Base-by-base conservation (phyloP, 257 asterid genomes). In the Gentiana macrophylla region DNA sequence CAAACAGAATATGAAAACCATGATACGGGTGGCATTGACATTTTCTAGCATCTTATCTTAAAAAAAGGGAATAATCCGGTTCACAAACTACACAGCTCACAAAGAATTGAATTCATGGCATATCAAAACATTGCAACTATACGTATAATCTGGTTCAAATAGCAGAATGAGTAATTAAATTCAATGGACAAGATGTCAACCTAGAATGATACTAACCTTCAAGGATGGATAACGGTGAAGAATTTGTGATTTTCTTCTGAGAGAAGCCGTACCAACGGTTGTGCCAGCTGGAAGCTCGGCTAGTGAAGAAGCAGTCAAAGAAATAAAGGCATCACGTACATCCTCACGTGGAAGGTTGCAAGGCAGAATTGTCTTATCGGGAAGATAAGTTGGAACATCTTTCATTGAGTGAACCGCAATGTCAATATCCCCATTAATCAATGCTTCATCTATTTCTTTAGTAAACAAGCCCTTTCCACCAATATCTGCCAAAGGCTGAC, bases 371-470 rank as follows among this genome's bases (percentile, higher is more conserved):
- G 77, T 92, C 60, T 80, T 77, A 5, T 83, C 80, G 1, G 98
- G 98, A 56, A 92, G 81, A 83, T 92, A 92, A 8, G 97, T 92
- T 0, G 97, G 98, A 32, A 92, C 97, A 68, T 92, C 97, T 75
- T 92, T 92, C 98, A 92, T 88, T 15, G 98, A 88, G 81, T 92
- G 98, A 35, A 92, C 97, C 63, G 98, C 97, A 53, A 88, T 92
- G 67, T 92, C 97, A 50, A 92, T 85, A 33, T 92, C 95, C 35
- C 80, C 71, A 72, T 85, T 81, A 55, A 92, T 70, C 49, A 92
- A 94, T 3, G 98, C 97, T 80, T 92, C 98, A 0, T 92, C 98
- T 57, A 88, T 92, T 75, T 88, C 98, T 74, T 92, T 92, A 0
- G 97, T 92, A 68, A 92, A 92, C 62, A 92, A 67, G 47, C 98